Conservation (phyloP, 495 filamentous ascomycete species). For the Aspergillus biplanus region DNA sequence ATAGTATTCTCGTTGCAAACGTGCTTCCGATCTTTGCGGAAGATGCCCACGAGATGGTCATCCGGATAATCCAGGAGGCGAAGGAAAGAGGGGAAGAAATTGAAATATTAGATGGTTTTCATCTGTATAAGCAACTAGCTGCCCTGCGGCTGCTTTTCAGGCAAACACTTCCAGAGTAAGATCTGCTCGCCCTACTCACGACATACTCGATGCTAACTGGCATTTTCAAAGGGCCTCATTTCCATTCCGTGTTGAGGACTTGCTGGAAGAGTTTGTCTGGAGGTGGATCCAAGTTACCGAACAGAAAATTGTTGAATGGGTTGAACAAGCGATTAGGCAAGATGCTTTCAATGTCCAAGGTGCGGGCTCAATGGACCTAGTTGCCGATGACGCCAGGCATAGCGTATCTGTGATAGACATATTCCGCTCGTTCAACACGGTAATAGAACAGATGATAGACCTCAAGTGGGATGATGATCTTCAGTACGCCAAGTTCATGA, state of each 20-base stretch:
- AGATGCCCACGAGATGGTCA: constrained; percentile 81
- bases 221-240: constrained; percentile 57
- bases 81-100: constrained; percentile 74
- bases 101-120: constrained; percentile 87
- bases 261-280: constrained; percentile 92
- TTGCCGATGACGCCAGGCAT: constrained; percentile 83
- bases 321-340: constrained; percentile 86
- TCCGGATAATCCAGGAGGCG: constrained; percentile 72
- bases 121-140: constrained; percentile 85
- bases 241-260: constrained; percentile 80
- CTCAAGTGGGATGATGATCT: constrained; percentile 92
- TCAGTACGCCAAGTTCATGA: constrained; percentile 97
- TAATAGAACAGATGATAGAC: constrained; percentile 79
- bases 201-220: constrained; percentile 10
- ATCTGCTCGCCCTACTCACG: not conserved
- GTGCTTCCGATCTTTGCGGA: constrained; percentile 88
- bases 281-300: constrained; percentile 87
- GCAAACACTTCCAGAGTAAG: constrained; percentile 67
- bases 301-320: constrained; percentile 76
- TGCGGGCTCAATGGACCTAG: constrained; percentile 58
- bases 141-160: constrained; percentile 79
- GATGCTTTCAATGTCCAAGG: constrained; percentile 77
- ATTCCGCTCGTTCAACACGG: constrained; percentile 90
- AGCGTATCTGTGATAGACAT: constrained; percentile 93
- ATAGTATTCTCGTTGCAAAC: constrained; percentile 77